phyloP scores from a whole-genome alignment of 306 rosid species.

The Notholithocarpus densiflorus region DNA sequence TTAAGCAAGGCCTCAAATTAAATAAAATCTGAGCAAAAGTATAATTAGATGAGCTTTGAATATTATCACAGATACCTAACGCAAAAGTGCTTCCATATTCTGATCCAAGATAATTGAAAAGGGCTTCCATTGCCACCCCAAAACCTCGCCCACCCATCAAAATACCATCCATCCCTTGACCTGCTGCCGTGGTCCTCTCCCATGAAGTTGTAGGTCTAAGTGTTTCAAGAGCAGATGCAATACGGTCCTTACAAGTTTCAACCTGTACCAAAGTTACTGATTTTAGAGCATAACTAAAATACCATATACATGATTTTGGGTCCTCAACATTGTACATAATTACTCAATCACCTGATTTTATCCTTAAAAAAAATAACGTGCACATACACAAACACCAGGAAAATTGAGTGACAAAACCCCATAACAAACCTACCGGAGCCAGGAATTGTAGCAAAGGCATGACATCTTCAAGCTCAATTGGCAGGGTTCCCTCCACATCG shows the following conservation, averaged over 20 bases:
- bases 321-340: background rate
- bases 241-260: slow-evolving; percentile 87
- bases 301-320: background rate
- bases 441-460: slow-evolving; percentile 93
- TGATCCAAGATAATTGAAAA: slow-evolving; percentile 86
- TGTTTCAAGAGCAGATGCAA: slow-evolving; percentile 89
- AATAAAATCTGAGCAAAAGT: background rate
- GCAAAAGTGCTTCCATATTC: slow-evolving; percentile 98
- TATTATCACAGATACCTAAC: slow-evolving; percentile 54
- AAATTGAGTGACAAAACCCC: background rate
- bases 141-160: slow-evolving; percentile 95
- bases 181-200: slow-evolving; percentile 93
- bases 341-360: background rate
- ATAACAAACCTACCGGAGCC: slow-evolving; percentile 81
- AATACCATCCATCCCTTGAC: slow-evolving; percentile 87
- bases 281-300: slow-evolving; percentile 15
- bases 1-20: background rate
- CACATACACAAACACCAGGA: background rate
- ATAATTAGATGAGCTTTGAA: slow-evolving; percentile 13
- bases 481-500: slow-evolving; percentile 66
- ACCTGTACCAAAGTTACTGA: slow-evolving; percentile 52
- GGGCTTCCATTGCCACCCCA: slow-evolving; percentile 92
- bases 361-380: background rate
- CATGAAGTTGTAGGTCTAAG: slow-evolving; percentile 94
- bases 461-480: slow-evolving; percentile 88